A percentile compares a stretch with the other conserved stretches of the same genome.
Evolutionary conservation across 106 monocot species (phyloP).

Genomic region (Apostasia shenzhenica): DNA sequence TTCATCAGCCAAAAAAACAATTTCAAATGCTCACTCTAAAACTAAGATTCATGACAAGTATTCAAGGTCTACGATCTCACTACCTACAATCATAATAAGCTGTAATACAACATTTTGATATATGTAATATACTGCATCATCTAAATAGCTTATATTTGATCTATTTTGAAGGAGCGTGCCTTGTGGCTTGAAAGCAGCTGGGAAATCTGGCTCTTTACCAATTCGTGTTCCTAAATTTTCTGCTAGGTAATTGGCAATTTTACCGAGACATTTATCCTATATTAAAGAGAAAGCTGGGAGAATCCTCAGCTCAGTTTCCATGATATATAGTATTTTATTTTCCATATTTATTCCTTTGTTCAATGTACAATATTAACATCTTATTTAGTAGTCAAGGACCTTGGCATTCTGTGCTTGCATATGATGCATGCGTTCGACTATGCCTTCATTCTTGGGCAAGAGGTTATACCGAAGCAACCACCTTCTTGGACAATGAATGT

Average conservation of each 20-base stretch:
- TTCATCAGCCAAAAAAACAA: conserved; percentile 21
- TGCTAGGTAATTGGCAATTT: conserved; percentile 42
- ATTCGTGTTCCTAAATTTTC: conserved; percentile 67
- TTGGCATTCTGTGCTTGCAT: conserved; percentile 88
- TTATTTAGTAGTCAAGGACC: conserved; percentile 61
- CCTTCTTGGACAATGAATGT: conserved; percentile 93
- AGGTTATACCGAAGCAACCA: conserved; percentile 92
- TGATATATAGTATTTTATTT: not conserved
- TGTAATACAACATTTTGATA: no score
- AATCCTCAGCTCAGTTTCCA: no score
- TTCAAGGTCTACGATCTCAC: not conserved
- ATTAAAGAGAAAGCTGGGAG: no score
- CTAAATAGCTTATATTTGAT: not conserved
- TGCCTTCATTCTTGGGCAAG: conserved; percentile 97
- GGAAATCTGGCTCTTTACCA: conserved; percentile 52
- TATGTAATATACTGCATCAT: not conserved
- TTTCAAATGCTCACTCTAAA: conserved; percentile 15
- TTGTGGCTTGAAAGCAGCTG: conserved; percentile 21
- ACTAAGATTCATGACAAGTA: conserved; percentile 14
- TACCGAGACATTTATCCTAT: not conserved
- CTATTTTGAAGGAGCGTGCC: conserved; percentile 24
- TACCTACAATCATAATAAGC: not conserved
- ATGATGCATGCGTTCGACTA: conserved; percentile 92
- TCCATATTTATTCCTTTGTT: not conserved
- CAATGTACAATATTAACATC: not conserved